phyloP scores from a whole-genome alignment of 306 rosid genomes.

The Trifolium repens region DNA sequence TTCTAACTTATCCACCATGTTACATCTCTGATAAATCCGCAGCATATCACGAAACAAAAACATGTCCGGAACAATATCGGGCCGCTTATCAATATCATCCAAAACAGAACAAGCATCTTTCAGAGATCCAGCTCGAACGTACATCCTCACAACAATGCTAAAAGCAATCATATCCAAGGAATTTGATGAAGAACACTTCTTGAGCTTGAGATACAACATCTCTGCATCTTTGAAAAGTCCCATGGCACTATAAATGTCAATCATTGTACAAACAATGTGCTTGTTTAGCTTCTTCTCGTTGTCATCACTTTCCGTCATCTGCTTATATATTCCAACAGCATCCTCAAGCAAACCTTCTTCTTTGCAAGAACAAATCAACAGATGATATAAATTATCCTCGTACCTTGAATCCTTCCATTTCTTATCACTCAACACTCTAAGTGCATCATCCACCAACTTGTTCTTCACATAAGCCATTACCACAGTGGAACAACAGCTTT shows the following conservation, averaged over 20 bases:
- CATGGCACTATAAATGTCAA: constrained; percentile 72
- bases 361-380: constrained; percentile 86
- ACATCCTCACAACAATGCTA: constrained; percentile 81
- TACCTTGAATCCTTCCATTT: constrained; percentile 71
- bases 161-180: constrained; percentile 79
- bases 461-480: constrained; percentile 88
- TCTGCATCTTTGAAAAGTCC: constrained; percentile 69
- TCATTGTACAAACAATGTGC: constrained; percentile 87
- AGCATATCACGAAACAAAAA: constrained; percentile 76
- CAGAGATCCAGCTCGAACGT: constrained; percentile 75
- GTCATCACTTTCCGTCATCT: constrained; percentile 50
- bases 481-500: constrained; percentile 80
- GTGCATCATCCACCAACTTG: constrained; percentile 68
- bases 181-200: constrained; percentile 63
- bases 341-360: constrained; percentile 70
- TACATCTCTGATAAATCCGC: constrained; percentile 76
- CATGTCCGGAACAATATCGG: constrained; percentile 68
- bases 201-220: constrained; percentile 64
- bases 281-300: constrained; percentile 54
- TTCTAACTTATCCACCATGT: constrained; percentile 64
- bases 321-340: constrained; percentile 68
- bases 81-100: constrained; percentile 62
- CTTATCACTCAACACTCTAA: constrained; percentile 65
- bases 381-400: constrained; percentile 83
- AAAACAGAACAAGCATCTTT: constrained; percentile 82